Base-by-base conservation (phyloP, 2,329 filamentous ascomycete species). In the Zasmidium cellare region DNA sequence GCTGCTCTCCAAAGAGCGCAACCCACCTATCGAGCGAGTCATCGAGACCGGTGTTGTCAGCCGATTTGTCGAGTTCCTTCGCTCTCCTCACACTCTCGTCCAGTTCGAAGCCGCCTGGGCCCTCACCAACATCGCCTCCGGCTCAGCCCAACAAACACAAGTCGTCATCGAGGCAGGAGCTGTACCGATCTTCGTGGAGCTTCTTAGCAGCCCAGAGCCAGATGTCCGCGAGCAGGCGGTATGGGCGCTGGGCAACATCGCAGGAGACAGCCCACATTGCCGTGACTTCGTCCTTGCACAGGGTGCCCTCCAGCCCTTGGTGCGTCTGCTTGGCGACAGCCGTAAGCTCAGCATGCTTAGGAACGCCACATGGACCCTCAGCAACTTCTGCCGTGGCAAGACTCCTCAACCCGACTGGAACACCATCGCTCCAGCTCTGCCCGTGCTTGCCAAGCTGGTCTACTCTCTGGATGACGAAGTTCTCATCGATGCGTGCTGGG, bases 321-420 rank as follows among this genome's bases (percentile, higher is more conserved):
- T 99, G 57, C 86, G 86, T 71, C 85, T 99, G 46, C 87, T 99
- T 57, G 93, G 93, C 55, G 94, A 99, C 77, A 97, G 94, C 81
- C 92, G 94, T 72, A 99, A 99, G 84, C 82, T 99, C 58, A 97
- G 92, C 84, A 99, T 99, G 94, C 87, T 99, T 53, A 86, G 94
- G 68, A 99, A 99, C 75, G 94, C 94, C 35, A 99, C 94, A 22
- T 99, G 94, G 94, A 99, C 94, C 46, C 82, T 99, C 57, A 97
- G 94, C 84, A 99, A 99, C 83, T 99, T 99, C 81, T 99, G 94
- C 82, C 91, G 94, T 82, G 94, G 94, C 79, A 99, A 99, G 86
- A 97, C 93, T 9, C 94, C 94, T 52, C 94, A 99, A 80, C 94
- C 94, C 48, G 94, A 99, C 75, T 99, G 94, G 94, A 86, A 87